Evolutionary conservation across 1,139 yeast species (phyloP), one percentile per base, ranked within the genome.

Genomic region (Pichia terricola): DNA sequence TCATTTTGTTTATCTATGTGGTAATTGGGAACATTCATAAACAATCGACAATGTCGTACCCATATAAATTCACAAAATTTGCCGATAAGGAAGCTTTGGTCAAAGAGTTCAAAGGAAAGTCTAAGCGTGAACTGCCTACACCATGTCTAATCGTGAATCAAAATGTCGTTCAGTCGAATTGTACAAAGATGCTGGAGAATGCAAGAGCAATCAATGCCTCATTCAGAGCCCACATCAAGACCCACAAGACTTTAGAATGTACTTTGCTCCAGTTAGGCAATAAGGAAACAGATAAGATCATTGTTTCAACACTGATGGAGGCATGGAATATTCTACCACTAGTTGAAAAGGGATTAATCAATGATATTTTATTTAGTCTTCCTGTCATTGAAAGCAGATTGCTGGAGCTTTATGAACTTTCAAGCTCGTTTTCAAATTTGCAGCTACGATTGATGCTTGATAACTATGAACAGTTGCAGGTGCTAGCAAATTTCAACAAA

Each of bases 301-400:
- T 84, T n/a, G 86, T 82, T 0, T 81, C 89, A 1, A 84, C 94
- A 1, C 56, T 81, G 41, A 67, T 67, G 47, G 94, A 84, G 61
- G 84, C 84, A 0, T 73, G 81, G 73, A 22, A 41, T 39, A 27
- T 46, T 28, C 25, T 46, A n/a, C 45, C 45, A 7, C 31, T 50
- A 27, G 45, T 50, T 30, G 43, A 50, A 9, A 68, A 72, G 5
- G 53, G 80, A 42, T 35, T 48, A 25, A 68, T 84, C 39, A 66
- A 60, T 5, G 91, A 83, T 58, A 67, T 82, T n/a, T 67, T 78
- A 40, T 83, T 73, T 59, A 80, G 89, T 36, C 65, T 84, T 44
- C 94, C 94, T 2, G 77, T 79, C 2, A 72, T 73, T 40, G 69
- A 72, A 25, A 70, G 75, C 26, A 60, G 68, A 22, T 53, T 84